A percentile compares a stretch with the other conserved stretches of the same genome.
Conservation (phyloP, 352 stramenopile genomes). For the Elongisporangium undulatum region DNA sequence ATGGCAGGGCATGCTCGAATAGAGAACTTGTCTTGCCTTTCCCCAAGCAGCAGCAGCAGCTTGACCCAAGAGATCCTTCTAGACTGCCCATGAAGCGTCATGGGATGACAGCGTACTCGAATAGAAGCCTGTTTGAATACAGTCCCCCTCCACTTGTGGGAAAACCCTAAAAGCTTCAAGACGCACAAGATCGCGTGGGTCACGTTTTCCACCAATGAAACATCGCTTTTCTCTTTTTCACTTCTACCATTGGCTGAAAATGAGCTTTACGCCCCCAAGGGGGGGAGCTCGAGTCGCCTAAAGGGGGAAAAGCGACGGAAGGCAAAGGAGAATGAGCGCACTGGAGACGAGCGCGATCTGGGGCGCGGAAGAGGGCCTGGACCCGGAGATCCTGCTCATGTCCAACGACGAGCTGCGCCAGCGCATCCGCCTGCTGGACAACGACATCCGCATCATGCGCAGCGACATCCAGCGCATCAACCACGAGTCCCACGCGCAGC, state of each 20-base stretch:
- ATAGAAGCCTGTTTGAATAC: background rate
- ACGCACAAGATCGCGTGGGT: constrained; percentile 9
- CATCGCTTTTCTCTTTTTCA: constrained; percentile 4
- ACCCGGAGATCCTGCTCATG: constrained; percentile 93
- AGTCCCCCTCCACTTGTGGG: background rate
- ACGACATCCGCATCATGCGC: constrained; percentile 97
- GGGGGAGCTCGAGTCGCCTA: constrained; percentile 1
- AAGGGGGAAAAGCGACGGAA: constrained; percentile 11
- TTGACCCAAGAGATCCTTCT: constrained; percentile 1
- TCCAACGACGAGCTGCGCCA: constrained; percentile 94
- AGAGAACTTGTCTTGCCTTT: constrained; percentile 5
- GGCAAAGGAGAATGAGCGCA: constrained; percentile 42
- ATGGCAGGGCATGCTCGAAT: constrained; percentile 68
- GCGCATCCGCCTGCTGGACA: constrained; percentile 95
- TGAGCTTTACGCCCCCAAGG: constrained; percentile 4
- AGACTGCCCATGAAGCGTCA: background rate
- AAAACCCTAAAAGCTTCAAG: constrained; percentile 2
- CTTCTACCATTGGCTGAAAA: constrained; percentile 8
- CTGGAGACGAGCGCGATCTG: constrained; percentile 64
- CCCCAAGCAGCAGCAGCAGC: background rate
- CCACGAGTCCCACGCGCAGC: constrained; percentile 93
- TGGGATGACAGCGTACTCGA: background rate
- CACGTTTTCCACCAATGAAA: background rate
- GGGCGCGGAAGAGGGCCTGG: constrained; percentile 53
- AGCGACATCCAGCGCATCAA: constrained; percentile 96